Base-by-base conservation (phyloP, 805 yeast genomes). In the Wickerhamiella azyma region DNA sequence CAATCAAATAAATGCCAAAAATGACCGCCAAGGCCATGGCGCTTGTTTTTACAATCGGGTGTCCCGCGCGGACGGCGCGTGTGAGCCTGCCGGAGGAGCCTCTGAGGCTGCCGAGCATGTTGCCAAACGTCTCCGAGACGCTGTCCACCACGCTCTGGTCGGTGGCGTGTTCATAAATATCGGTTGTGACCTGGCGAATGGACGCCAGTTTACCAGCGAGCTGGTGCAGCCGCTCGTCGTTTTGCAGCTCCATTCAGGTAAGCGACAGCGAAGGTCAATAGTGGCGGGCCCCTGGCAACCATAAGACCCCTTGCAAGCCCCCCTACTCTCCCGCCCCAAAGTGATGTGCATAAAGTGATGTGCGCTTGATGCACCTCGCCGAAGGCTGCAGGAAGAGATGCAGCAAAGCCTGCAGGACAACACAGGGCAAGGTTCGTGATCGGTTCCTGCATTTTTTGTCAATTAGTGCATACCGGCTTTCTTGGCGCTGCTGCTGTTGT, bases 121-220 rank as follows among this genome's bases (percentile, higher is more conserved):
- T 56, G 48, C 70, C 64, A 60, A 81, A 68, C n/a, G 77, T 69
- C 47, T 72, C 71, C 33, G 74, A 69, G n/a, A 69, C 63, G 5
- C 63, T 52, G 46, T 67, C 71, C 17, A 68, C 59, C 17, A 65
- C 47, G 29, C 62, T 59, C 45, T 59, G 59, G 49, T 76, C 77
- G 16, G 70, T 67, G 1, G 89, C 81, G 52, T 77, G 80, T 46
- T 66, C 63, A 53, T 79, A 75, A 32, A 81, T 78, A 49, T 81
- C 89, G 51, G 74, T 73, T 44, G 85, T 81, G 21, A 82, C 75
- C 47, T 68, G 67, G 49, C 83, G 71, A 53, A 81, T 72, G 1
- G 78, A 69, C 1, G 84, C 71, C 33, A 81, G 66, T 58, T 81
- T 81, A 43, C 71, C 68, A 2, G 88, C 83, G 18, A 81, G 67